Evolutionary conservation across 192 early-diverging fungal species (phyloP), one percentile per base, ranked within the genome.

Genomic region (Backusella mclennaniae): DNA sequence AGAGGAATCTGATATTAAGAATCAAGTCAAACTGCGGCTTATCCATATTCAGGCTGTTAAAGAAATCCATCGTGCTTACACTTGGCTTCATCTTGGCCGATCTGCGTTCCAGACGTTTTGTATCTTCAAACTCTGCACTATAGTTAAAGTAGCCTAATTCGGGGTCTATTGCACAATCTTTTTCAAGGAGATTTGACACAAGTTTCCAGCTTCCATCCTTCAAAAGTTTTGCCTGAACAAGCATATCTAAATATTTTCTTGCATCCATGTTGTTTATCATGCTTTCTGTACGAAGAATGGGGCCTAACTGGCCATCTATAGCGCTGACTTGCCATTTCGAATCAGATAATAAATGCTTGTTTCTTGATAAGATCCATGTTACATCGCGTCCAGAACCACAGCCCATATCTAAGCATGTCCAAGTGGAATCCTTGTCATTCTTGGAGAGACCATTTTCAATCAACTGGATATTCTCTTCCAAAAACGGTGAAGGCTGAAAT

Each of bases 341-440:
- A 63, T 29, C 12, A 63, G 56, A 63, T 63, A 63, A 29, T 63
- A 63, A 3, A 63, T 63, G 29, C 17, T 70, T 31, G 19, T 72
- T 76, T 14, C 73, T 74, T 4, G 71, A 26, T 52, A 81, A 69
- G 6, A 85, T 33, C 84, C 84, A 85, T 0, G 52, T 63, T 14
- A 71, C 7, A 75, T 85, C 84, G 14, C 84, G 56, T 9, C 84
- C 84, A 21, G 77, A 76, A 17, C 84, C 84, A 67, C 84, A 85
- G 0, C 82, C 84, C 42, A 85, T 33, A 74, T 85, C 84, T 6
- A 85, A 69, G 29, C 79, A 83, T 12, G 73, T 52, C 41, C 77
- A 72, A 23, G 35, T 35, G n/a, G 53, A 11, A 11, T 3, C 23
- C n/a, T 15, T 12, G 6, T 76, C 29, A 63, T 19, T 4, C 6